phyloP scores from a whole-genome alignment of 2,329 filamentous ascomycete genomes.

The Colletotrichum sp. region DNA sequence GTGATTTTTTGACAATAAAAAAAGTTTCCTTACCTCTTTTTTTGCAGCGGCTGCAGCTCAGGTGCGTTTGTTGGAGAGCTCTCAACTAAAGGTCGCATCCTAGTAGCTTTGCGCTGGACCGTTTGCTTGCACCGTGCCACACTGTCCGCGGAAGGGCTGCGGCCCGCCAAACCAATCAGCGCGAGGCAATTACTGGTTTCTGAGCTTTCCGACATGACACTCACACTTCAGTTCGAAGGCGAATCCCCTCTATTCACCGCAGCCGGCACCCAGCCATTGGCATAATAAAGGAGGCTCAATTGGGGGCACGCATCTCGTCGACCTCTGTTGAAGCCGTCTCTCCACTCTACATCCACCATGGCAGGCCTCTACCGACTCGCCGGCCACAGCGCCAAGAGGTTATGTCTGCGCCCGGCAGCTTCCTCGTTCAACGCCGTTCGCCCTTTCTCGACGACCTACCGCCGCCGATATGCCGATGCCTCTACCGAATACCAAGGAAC shows the following conservation, averaged over 20 bases:
- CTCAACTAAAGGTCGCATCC: neutral
- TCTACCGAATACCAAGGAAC: constrained; percentile 56
- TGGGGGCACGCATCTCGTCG: constrained; percentile 23
- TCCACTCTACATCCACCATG: constrained; percentile 57
- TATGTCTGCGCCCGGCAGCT: constrained; percentile 58
- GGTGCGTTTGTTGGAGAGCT: neutral
- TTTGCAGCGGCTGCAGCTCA: neutral
- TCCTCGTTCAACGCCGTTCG: constrained; percentile 47
- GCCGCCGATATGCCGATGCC: constrained; percentile 67
- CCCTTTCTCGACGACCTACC: constrained; percentile 68
- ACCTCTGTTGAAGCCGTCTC: constrained; percentile 33
- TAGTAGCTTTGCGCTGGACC: neutral
- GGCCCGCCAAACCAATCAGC: constrained; percentile 20
- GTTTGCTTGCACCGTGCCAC: neutral
- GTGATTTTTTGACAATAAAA: neutral
- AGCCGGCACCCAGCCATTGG: constrained; percentile 22
- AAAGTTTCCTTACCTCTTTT: neutral
- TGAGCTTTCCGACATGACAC: constrained; percentile 23
- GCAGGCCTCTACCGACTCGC: constrained; percentile 76
- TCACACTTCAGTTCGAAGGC: constrained; percentile 16
- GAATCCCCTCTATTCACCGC: constrained; percentile 20
- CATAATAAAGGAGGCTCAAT: constrained; percentile 25
- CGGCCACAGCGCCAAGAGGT: constrained; percentile 71
- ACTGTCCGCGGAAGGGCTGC: neutral
- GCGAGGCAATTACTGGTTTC: neutral